These are phyloP conservation scores for Candida albicans DNA, from an alignment of 1,139 yeast genomes.

Conservation along the genomic window DNA sequence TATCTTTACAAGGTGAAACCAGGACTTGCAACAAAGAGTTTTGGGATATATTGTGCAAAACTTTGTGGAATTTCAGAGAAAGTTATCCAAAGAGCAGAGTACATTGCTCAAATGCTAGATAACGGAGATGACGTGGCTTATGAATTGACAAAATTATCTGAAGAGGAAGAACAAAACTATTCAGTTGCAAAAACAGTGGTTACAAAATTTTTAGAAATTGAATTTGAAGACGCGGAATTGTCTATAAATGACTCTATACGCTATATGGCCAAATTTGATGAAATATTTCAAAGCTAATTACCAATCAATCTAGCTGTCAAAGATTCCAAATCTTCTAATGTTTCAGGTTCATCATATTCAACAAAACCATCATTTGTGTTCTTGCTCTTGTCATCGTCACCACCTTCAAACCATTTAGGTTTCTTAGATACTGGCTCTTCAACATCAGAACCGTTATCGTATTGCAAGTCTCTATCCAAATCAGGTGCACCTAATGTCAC, in stretches of 20 bases:
- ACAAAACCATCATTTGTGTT: conserved; percentile 42
- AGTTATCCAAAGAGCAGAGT: conserved; percentile 28
- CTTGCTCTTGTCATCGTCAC: conserved; percentile 15
- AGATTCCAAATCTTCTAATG: conserved; percentile 91
- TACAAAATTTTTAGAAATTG: conserved; percentile 20
- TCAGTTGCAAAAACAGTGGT: conserved; percentile 20
- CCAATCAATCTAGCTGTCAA: conserved; percentile 64
- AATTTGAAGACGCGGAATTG: conserved; percentile 7
- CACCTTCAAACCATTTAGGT: conserved; percentile 58
- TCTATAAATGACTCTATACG: conserved; percentile 4
- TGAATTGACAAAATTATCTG: conserved; percentile 15
- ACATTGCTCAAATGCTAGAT: conserved; percentile 16
- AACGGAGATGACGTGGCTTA: conserved; percentile 19
- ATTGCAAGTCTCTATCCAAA: conserved; percentile 52
- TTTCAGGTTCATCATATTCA: conserved; percentile 85
- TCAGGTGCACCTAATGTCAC: conserved; percentile 32
- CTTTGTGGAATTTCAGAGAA: conserved; percentile 29
- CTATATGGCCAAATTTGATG: conserved; percentile 9
- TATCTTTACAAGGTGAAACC: conserved; percentile 29
- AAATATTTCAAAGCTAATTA: conserved; percentile 9
- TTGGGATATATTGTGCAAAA: conserved; percentile 40
- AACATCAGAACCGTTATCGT: conserved; percentile 21
- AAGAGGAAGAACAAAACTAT: conserved; percentile 17
- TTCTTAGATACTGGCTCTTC: conserved; percentile 51
- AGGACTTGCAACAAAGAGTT: conserved; percentile 33